These are phyloP conservation scores for Globisporangium viniferum DNA, from an alignment of 352 stramenopile genomes.

Conservation along the genomic window DNA sequence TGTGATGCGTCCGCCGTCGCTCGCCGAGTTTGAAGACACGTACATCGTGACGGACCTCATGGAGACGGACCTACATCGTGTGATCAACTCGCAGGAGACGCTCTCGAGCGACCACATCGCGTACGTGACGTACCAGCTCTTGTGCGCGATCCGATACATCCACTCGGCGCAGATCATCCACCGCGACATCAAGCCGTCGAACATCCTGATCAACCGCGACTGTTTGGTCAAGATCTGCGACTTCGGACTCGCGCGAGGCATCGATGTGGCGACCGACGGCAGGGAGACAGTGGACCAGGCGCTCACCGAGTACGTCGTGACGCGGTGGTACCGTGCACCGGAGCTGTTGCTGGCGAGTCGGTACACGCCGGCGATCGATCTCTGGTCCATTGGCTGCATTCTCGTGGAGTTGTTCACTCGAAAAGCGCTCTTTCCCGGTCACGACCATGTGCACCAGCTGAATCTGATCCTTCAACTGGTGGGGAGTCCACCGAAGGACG, in stretches of 20 bases:
- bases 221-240: conserved; percentile 90
- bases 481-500: conserved; percentile 51
- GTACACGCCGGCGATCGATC: conserved; percentile 94
- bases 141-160: conserved; percentile 78
- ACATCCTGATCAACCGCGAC: conserved; percentile 94
- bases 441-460: conserved; percentile 88
- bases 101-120: conserved; percentile 75
- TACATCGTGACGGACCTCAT: conserved; percentile 86
- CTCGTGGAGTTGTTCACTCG: conserved; percentile 96
- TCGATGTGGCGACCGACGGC: conserved; percentile 41
- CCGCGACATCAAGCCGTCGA: conserved; percentile 95
- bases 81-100: conserved; percentile 74
- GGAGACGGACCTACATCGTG: conserved; percentile 75
- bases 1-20: conserved; percentile 71
- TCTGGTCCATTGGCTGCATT: conserved; percentile 98
- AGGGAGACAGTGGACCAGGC: conserved; percentile 46
- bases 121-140: conserved; percentile 84
- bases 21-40: conserved; percentile 75
- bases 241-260: conserved; percentile 84
- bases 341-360: conserved; percentile 93
- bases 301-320: conserved; percentile 92
- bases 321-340: conserved; percentile 92
- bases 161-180: conserved; percentile 87
- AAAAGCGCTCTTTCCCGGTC: conserved; percentile 74
- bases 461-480: conserved; percentile 84